Conservation (phyloP, 805 yeast species). For the Zygosaccharomyces kombuchaensis region DNA sequence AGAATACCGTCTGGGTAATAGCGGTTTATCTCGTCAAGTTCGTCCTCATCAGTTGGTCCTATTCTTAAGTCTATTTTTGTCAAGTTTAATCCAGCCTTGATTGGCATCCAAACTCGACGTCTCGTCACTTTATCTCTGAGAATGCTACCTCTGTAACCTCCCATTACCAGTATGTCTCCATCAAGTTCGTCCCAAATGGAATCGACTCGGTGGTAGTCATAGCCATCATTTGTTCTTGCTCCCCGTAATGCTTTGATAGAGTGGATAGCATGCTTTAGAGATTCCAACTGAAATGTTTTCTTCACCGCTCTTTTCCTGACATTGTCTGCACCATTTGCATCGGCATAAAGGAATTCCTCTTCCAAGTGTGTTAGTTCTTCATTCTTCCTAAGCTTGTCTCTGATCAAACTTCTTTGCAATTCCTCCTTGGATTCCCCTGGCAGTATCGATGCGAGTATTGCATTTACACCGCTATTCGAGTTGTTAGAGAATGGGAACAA, state of each 20-base stretch:
- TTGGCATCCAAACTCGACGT: conserved; percentile 79
- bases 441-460: conserved; percentile 17
- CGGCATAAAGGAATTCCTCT: conserved; percentile 54
- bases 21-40: conserved; percentile 45
- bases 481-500: conserved; percentile 39
- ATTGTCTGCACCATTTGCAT: conserved; percentile 56
- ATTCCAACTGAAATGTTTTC: conserved; percentile 52
- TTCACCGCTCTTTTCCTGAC: conserved; percentile 67
- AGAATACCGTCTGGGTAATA: conserved; percentile 74
- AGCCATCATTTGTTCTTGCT: conserved; percentile 26
- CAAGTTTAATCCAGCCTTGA: conserved; percentile 77
- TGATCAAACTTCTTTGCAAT: conserved; percentile 21
- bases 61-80: conserved; percentile 63
- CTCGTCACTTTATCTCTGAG: conserved; percentile 60
- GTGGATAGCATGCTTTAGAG: conserved; percentile 24
- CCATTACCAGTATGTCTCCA: conserved; percentile 77
- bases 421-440: conserved; percentile 14
- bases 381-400: conserved; percentile 42
- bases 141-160: conserved; percentile 85
- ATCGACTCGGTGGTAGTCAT: conserved; percentile 29
- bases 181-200: conserved; percentile 55
- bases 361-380: conserved; percentile 57
- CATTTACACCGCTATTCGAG: conserved; percentile 17
- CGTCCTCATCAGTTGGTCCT: conserved; percentile 73
- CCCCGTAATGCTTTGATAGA: conserved; percentile 22